phyloP scores from a whole-genome alignment of 768 basidiomycete genomes.

The Suillus discolor region DNA sequence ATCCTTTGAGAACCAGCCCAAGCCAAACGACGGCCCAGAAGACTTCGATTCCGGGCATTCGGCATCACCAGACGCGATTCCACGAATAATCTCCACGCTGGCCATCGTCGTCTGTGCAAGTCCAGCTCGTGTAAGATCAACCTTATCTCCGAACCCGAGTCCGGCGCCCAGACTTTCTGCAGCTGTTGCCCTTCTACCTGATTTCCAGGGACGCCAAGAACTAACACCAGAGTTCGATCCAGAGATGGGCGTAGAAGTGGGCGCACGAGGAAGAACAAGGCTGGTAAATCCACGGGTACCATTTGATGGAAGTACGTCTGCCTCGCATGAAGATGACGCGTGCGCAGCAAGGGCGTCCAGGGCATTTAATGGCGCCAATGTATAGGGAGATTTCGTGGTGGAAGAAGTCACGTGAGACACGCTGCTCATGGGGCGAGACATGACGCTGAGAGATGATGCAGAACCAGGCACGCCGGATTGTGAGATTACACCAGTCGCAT shows the following conservation, averaged over 20 bases:
- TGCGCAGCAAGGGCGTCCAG: slow-evolving; percentile 36
- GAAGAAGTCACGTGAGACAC: slow-evolving; percentile 19
- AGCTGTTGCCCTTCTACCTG: slow-evolving; percentile 20
- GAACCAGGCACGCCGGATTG: slow-evolving; percentile 14
- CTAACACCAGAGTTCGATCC: slow-evolving; percentile 12
- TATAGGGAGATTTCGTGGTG: slow-evolving; percentile 35
- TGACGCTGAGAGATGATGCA: slow-evolving; percentile 10
- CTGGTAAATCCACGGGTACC: slow-evolving; percentile 61
- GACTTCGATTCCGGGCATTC: slow-evolving; percentile 21
- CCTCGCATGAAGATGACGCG: slow-evolving; percentile 27
- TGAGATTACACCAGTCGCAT: slow-evolving; percentile 3
- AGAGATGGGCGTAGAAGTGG: slow-evolving; percentile 23
- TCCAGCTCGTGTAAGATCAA: slow-evolving; percentile 77
- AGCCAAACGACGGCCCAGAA: slow-evolving; percentile 27
- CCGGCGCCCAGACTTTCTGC: slow-evolving; percentile 28
- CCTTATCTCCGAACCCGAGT: slow-evolving; percentile 43
- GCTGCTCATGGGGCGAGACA: slow-evolving; percentile 18
- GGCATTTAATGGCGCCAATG: slow-evolving; percentile 29
- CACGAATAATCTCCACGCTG: slow-evolving; percentile 76
- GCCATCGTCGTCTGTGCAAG: slow-evolving; percentile 90
- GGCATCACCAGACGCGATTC: slow-evolving; percentile 38
- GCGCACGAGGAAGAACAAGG: slow-evolving; percentile 51
- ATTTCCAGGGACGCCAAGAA: slow-evolving; percentile 27
- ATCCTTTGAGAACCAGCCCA: slow-evolving; percentile 34
- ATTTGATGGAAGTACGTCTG: slow-evolving; percentile 38